Conservation (phyloP, 441 rosid genomes). For the Euphorbia celastroides region DNA sequence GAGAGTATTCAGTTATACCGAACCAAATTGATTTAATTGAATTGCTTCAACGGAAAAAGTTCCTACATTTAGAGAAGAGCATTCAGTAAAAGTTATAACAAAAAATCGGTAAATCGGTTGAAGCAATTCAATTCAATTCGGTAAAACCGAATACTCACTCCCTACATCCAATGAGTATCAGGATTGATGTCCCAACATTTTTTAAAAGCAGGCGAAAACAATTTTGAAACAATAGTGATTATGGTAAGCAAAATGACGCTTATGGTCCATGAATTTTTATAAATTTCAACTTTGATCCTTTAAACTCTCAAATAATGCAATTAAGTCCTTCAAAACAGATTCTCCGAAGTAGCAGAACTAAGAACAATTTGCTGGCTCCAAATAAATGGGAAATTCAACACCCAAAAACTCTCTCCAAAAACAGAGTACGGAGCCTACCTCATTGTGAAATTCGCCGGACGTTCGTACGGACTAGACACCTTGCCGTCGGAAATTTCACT, state of each 20-base stretch:
- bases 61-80: no score
- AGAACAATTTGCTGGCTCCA: constrained; percentile 47
- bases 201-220: no score
- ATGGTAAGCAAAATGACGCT: neutral
- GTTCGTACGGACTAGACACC: constrained; percentile 38
- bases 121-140: no score
- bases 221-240: no score
- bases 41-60: no score
- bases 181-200: no score
- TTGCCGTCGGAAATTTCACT: constrained; percentile 34
- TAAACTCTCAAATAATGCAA: neutral
- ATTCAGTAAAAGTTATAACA: no score
- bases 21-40: no score
- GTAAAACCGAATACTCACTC: no score
- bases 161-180: no score
- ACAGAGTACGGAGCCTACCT: constrained; percentile 36
- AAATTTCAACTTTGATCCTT: neutral
- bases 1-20: no score
- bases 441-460: constrained; percentile 26
- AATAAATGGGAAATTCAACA: constrained; percentile 30
- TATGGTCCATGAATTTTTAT: neutral
- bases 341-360: constrained; percentile 41
- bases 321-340: constrained; percentile 23
- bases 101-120: no score
- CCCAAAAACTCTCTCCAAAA: constrained; percentile 28